Percentiles rank a stretch among this genome's conserved stretches.
These are phyloP conservation scores for Panellus pusillus DNA, from an alignment of 768 basidiomycete species.

Conservation along the genomic window DNA sequence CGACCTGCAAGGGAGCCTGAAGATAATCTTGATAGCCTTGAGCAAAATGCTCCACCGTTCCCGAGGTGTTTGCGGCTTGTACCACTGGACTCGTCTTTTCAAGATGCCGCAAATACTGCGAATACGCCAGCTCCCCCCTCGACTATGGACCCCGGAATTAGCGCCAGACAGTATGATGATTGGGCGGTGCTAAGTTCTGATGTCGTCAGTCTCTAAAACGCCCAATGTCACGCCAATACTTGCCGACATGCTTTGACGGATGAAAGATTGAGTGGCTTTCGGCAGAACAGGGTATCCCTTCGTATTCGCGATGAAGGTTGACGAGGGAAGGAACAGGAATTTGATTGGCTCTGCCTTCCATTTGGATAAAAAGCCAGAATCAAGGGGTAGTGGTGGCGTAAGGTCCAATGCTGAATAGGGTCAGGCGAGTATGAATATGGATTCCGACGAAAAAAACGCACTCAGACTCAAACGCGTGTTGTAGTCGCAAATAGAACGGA, in stretches of 20 bases:
- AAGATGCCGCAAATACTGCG: slow-evolving; percentile 83
- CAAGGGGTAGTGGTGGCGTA: slow-evolving; percentile 81
- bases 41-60: slow-evolving; percentile 87
- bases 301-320: slow-evolving; percentile 90
- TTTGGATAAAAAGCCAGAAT: slow-evolving; percentile 71
- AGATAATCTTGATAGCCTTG: slow-evolving; percentile 94
- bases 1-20: slow-evolving; percentile 89
- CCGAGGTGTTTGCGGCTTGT: slow-evolving; percentile 60
- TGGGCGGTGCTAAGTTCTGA: slow-evolving; percentile 69
- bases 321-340: slow-evolving; percentile 84
- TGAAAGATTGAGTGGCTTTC: slow-evolving; percentile 89
- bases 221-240: slow-evolving; percentile 28
- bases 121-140: slow-evolving; percentile 84
- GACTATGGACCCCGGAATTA: slow-evolving; percentile 59
- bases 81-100: slow-evolving; percentile 75
- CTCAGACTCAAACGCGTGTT: slow-evolving; percentile 70
- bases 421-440: slow-evolving; percentile 7
- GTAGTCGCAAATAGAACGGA: slow-evolving; percentile 88
- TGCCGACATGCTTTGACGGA: slow-evolving; percentile 87
- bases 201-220: slow-evolving; percentile 22
- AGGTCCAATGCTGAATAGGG: slow-evolving; percentile 79
- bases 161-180: slow-evolving; percentile 80
- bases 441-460: slow-evolving; percentile 32
- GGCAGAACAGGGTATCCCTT: slow-evolving; percentile 97
- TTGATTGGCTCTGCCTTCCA: slow-evolving; percentile 96